Conservation (phyloP, 441 rosid species). For the Capsella rubella region DNA sequence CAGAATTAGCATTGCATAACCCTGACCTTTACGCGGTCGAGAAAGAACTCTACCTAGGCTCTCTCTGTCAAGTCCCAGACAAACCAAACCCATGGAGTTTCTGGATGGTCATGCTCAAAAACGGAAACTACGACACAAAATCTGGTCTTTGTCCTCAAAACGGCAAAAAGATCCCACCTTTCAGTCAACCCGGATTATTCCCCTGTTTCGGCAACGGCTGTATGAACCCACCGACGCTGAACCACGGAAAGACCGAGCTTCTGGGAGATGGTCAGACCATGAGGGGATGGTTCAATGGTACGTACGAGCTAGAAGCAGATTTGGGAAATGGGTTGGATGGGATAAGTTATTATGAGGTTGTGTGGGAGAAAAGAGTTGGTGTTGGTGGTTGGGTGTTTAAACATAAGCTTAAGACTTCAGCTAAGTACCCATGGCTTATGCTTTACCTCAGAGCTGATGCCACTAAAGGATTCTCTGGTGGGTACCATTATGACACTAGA, state of each 20-base stretch:
- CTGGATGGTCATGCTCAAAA: constrained; percentile 80
- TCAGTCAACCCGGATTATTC: constrained; percentile 46
- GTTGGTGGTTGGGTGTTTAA: constrained; percentile 65
- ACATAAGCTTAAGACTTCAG: constrained; percentile 64
- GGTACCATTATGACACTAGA: constrained; percentile 67
- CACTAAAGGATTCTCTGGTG: constrained; percentile 70
- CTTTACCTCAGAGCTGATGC: constrained; percentile 80
- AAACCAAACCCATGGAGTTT: constrained; percentile 65
- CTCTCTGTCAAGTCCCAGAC: constrained; percentile 59
- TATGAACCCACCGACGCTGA: constrained; percentile 66
- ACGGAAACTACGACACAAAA: constrained; percentile 63
- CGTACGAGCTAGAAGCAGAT: constrained; percentile 53
- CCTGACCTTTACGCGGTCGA: constrained; percentile 63
- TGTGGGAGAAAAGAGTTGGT: constrained; percentile 70
- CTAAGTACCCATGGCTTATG: constrained; percentile 73
- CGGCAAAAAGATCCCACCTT: constrained; percentile 53
- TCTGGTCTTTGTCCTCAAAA: constrained; percentile 60
- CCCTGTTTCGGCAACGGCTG: constrained; percentile 67
- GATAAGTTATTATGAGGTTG: constrained; percentile 60
- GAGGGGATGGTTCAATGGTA: constrained; percentile 69
- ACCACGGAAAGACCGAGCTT: constrained; percentile 53
- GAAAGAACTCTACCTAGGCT: constrained; percentile 62
- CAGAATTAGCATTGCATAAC: constrained; percentile 41
- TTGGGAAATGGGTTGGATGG: constrained; percentile 33
- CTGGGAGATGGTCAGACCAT: constrained; percentile 51